Percentiles rank a stretch among this genome's conserved stretches.
These are phyloP conservation scores for Acarospora socialis DNA, from an alignment of 2,329 filamentous ascomycete genomes.

Conservation along the genomic window DNA sequence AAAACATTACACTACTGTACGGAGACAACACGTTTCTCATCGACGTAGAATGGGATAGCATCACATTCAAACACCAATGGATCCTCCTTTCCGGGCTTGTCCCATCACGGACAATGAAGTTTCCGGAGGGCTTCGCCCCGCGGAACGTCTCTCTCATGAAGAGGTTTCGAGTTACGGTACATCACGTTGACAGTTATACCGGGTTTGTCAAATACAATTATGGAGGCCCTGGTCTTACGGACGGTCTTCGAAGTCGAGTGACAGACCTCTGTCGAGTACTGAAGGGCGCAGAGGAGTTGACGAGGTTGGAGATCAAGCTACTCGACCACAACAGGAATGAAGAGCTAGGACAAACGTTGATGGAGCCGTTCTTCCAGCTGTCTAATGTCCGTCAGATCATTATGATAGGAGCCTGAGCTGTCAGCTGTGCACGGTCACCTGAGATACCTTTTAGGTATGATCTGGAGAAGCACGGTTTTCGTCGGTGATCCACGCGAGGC, in stretches of 20 bases:
- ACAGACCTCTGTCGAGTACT: background rate
- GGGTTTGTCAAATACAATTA: slow-evolving; percentile 39
- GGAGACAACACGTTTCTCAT: slow-evolving; percentile 32
- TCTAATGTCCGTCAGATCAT: background rate
- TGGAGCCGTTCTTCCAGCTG: background rate
- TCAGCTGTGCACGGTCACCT: no score
- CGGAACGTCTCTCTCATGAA: slow-evolving; percentile 28
- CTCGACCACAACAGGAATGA: background rate
- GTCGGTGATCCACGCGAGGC: no score
- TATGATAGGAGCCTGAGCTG: no score
- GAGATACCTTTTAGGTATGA: no score
- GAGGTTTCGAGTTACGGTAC: slow-evolving; percentile 30
- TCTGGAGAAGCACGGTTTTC: no score
- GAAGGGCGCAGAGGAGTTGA: background rate
- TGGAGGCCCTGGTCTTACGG: slow-evolving; percentile 29
- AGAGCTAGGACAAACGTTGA: background rate
- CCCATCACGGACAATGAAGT: slow-evolving; percentile 25
- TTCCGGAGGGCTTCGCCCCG: slow-evolving; percentile 28
- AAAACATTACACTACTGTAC: slow-evolving; percentile 32
- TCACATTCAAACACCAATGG: slow-evolving; percentile 32
- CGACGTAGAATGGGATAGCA: slow-evolving; percentile 29
- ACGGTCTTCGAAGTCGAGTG: slow-evolving; percentile 28
- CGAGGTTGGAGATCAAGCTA: background rate
- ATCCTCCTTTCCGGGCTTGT: slow-evolving; percentile 26
- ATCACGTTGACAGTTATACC: slow-evolving; percentile 35